Evolutionary conservation across 768 basidiomycete species (phyloP).

Genomic region (Auricularia heimuer): DNA sequence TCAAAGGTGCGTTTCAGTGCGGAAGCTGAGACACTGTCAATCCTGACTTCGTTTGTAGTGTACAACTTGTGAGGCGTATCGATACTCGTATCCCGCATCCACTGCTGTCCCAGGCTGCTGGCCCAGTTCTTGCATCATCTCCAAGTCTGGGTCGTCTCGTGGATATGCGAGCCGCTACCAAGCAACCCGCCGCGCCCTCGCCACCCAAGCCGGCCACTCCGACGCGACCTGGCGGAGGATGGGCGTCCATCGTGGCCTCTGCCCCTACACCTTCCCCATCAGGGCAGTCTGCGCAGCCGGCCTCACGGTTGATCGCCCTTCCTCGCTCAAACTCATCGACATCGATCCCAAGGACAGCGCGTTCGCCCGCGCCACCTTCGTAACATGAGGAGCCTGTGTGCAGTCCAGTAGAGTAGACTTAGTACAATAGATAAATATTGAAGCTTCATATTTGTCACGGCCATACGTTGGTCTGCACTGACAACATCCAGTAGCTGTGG

Average conservation of each 20-base stretch:
- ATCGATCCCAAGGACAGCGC: background rate
- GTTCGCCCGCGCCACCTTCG: no score
- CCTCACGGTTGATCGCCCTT: background rate
- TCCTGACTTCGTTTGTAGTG: slow-evolving; percentile 29
- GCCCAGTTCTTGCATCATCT: slow-evolving; percentile 22
- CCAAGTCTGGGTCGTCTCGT: slow-evolving; percentile 51
- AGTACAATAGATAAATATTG: no score
- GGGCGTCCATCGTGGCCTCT: slow-evolving; percentile 24
- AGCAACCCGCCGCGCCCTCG: slow-evolving; percentile 1
- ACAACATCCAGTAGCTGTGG: no score
- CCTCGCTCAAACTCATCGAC: background rate
- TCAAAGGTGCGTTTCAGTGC: slow-evolving; percentile 34
- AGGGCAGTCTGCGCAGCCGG: background rate
- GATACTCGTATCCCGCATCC: slow-evolving; percentile 75
- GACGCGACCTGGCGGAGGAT: slow-evolving; percentile 17
- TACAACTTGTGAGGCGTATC: slow-evolving; percentile 70
- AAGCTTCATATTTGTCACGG: no score
- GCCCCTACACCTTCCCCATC: slow-evolving; percentile 1
- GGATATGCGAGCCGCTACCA: slow-evolving; percentile 34
- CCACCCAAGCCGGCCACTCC: slow-evolving; percentile 18
- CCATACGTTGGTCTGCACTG: no score
- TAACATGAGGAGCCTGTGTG: no score
- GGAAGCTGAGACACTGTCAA: no score
- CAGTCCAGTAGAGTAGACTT: no score
- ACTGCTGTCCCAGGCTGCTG: slow-evolving; percentile 42